A percentile compares a stretch with the other conserved stretches of the same genome.
phyloP scores from a whole-genome alignment of 371 early-diverging fungal species.

The Batrachochytrium dendrobatidis region DNA sequence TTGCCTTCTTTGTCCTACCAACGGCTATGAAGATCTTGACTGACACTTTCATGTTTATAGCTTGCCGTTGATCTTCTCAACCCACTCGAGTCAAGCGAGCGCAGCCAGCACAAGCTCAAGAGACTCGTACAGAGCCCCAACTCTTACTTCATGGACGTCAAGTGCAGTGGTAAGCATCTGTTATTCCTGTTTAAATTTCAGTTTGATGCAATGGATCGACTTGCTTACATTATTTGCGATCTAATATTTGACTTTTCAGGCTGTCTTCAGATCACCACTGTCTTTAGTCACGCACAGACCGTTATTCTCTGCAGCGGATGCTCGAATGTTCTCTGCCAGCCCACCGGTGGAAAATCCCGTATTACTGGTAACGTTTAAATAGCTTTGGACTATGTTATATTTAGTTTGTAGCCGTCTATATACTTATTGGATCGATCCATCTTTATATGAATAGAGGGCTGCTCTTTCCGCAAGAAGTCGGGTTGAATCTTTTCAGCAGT shows the following conservation, averaged over 20 bases:
- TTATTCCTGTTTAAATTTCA: too few relatives aligned
- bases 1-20: too few relatives aligned
- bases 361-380: slow-evolving; percentile 58
- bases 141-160: slow-evolving; percentile 99
- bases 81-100: slow-evolving; percentile 91
- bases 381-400: not conserved
- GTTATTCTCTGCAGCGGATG: slow-evolving; percentile 96
- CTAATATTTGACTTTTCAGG: slow-evolving; percentile 35
- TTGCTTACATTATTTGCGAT: too few relatives aligned
- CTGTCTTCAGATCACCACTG: slow-evolving; percentile 94
- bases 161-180: slow-evolving; percentile 89
- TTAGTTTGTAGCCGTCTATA: too few relatives aligned
- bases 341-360: slow-evolving; percentile 98
- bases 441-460: slow-evolving; percentile 61
- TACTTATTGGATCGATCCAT: too few relatives aligned
- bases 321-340: slow-evolving; percentile 93
- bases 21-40: too few relatives aligned
- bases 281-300: slow-evolving; percentile 98
- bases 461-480: slow-evolving; percentile 67
- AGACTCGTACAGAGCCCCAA: slow-evolving; percentile 98
- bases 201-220: not conserved
- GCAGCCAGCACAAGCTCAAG: slow-evolving; percentile 97
- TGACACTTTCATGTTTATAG: slow-evolving; percentile 38
- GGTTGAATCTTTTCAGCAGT: slow-evolving; percentile 48
- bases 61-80: slow-evolving; percentile 98